Conservation (phyloP, 805 yeast genomes). For the Pichia membranifaciens region DNA sequence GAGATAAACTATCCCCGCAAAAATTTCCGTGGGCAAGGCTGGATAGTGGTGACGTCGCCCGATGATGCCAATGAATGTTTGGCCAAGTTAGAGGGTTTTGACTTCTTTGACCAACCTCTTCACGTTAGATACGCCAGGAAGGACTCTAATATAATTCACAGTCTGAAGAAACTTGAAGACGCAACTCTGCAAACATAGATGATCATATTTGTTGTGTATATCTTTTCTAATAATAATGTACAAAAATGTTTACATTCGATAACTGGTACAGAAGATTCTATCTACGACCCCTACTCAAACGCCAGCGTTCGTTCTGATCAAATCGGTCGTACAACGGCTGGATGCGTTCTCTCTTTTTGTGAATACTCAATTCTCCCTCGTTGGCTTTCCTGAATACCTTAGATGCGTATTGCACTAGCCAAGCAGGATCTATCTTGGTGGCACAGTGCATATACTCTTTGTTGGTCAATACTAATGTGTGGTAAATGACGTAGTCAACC, state of each 20-base stretch:
- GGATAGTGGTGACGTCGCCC: conserved; percentile 44
- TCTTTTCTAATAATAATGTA: neutral
- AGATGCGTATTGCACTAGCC: conserved; percentile 71
- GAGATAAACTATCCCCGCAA: conserved; percentile 39
- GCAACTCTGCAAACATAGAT: no score
- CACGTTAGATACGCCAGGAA: conserved; percentile 38
- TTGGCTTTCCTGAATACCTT: conserved; percentile 65
- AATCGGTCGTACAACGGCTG: conserved; percentile 64
- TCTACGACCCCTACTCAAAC: conserved; percentile 46
- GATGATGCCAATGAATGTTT: conserved; percentile 49
- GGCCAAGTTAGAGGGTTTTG: conserved; percentile 39
- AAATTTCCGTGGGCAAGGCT: conserved; percentile 61
- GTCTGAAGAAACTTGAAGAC: neutral
- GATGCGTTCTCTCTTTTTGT: conserved; percentile 57
- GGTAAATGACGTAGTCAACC: conserved; percentile 78
- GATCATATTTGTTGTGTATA: neutral
- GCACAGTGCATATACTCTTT: conserved; percentile 91
- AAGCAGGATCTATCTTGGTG: conserved; percentile 71
- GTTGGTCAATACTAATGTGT: conserved; percentile 73
- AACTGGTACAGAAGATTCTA: conserved; percentile 6
- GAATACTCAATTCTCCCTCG: conserved; percentile 40
- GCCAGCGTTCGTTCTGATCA: conserved; percentile 67
- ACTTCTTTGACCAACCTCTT: conserved; percentile 49
- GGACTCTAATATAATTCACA: conserved; percentile 25
- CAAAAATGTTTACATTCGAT: no score